Evolutionary conservation across 495 filamentous ascomycete genomes (phyloP).

Genomic region (Penicillium macrosclerotiorum): DNA sequence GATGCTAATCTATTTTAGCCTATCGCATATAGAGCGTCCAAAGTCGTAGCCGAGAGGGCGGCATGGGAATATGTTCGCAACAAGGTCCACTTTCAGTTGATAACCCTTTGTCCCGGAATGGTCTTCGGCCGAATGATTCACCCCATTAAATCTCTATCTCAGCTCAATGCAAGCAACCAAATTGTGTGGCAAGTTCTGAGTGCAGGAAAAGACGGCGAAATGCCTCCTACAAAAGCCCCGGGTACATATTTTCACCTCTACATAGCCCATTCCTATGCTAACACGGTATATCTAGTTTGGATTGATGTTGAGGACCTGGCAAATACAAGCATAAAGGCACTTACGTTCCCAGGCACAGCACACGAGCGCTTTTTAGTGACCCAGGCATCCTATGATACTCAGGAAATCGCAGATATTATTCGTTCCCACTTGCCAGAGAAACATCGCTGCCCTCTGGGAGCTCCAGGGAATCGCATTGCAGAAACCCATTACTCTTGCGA

Average conservation of each 20-base stretch:
- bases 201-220: conserved; percentile 13
- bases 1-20: conserved; percentile 12
- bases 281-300: conserved; percentile 15
- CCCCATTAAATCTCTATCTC: conserved; percentile 17
- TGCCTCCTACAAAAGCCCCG: conserved; percentile 23
- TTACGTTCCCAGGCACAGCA: conserved; percentile 22
- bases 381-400: conserved; percentile 26
- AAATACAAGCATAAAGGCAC: conserved; percentile 24
- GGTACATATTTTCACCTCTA: conserved; percentile 6
- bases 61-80: conserved; percentile 33
- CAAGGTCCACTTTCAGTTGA: conserved; percentile 19
- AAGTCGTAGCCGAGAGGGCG: conserved; percentile 31
- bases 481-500: conserved; percentile 29
- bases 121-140: conserved; percentile 32
- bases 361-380: conserved; percentile 38
- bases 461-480: conserved; percentile 22
- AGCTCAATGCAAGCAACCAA: conserved; percentile 28
- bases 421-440: conserved; percentile 21
- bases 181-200: conserved; percentile 29
- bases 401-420: conserved; percentile 34
- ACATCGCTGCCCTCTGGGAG: conserved; percentile 18
- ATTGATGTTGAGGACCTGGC: conserved; percentile 37
- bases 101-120: conserved; percentile 28
- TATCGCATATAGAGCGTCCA: conserved; percentile 36
- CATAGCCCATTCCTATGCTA: neutral